These are phyloP conservation scores for Globisporangium carolinianum DNA, from an alignment of 352 stramenopile genomes.

Conservation along the genomic window DNA sequence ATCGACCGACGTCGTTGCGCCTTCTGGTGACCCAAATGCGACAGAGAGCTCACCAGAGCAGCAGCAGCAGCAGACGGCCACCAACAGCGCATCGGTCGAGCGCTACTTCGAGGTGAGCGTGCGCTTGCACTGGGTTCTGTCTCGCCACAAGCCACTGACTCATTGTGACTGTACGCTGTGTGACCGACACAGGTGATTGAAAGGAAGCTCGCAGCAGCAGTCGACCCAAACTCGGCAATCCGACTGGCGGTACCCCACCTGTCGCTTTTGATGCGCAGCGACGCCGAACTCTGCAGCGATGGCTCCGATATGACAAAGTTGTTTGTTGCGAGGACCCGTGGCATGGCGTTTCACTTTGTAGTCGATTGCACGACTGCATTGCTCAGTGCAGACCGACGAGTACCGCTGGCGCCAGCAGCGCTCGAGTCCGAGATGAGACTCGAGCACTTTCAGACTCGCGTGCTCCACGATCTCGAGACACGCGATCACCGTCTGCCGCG, in stretches of 20 bases:
- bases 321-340: background rate
- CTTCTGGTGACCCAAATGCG: background rate
- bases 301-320: background rate
- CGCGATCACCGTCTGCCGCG: slow-evolving; percentile 26
- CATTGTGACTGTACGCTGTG: background rate
- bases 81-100: background rate
- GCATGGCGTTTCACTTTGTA: slow-evolving; percentile 5
- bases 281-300: background rate
- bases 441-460: slow-evolving; percentile 10
- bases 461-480: slow-evolving; percentile 16
- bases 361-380: background rate
- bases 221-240: background rate
- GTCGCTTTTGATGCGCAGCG: background rate
- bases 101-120: background rate
- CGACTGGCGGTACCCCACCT: background rate
- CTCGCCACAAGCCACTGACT: too few relatives aligned
- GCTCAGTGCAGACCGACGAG: background rate
- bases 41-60: background rate
- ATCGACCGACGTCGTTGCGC: background rate
- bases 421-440: slow-evolving; percentile 11
- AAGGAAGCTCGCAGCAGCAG: background rate
- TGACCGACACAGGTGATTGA: background rate
- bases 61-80: background rate
- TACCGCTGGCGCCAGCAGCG: background rate
- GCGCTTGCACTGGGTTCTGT: too few relatives aligned